These are phyloP conservation scores for Astrothelium macrocarpum DNA, from an alignment of 495 filamentous ascomycete genomes.

Conservation along the genomic window DNA sequence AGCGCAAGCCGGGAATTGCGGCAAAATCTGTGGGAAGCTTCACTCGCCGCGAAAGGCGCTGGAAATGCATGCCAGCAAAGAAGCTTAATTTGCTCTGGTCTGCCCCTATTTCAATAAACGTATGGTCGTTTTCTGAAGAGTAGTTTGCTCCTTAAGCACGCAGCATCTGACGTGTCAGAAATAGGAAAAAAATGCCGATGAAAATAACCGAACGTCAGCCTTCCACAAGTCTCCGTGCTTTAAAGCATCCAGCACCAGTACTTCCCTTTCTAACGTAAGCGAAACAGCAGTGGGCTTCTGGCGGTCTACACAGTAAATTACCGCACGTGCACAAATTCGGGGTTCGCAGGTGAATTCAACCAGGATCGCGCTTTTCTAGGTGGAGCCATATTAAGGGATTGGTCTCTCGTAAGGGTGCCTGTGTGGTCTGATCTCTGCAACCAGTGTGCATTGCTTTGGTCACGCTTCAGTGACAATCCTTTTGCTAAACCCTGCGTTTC, in stretches of 20 bases:
- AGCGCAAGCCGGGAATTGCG: background rate
- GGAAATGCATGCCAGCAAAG: background rate
- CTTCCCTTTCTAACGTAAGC: background rate
- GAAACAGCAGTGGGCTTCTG: background rate
- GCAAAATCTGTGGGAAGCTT: background rate
- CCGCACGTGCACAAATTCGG: slow-evolving; percentile 4
- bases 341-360: background rate
- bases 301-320: background rate
- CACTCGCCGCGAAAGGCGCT: background rate
- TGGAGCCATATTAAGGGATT: background rate
- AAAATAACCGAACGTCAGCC: background rate
- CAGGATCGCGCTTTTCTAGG: background rate
- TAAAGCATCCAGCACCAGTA: background rate
- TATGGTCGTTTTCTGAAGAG: background rate
- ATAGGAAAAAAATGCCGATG: background rate
- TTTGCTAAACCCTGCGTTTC: background rate
- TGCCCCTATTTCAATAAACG: background rate
- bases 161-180: background rate
- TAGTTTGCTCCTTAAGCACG: background rate
- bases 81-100: background rate
- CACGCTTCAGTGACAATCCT: background rate
- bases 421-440: background rate
- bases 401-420: background rate
- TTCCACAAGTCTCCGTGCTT: background rate
- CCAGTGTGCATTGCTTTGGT: background rate